Percentiles rank a stretch among this genome's conserved stretches.
Conservation (phyloP, 23 red algal species). For the Gracilaria caudata region DNA sequence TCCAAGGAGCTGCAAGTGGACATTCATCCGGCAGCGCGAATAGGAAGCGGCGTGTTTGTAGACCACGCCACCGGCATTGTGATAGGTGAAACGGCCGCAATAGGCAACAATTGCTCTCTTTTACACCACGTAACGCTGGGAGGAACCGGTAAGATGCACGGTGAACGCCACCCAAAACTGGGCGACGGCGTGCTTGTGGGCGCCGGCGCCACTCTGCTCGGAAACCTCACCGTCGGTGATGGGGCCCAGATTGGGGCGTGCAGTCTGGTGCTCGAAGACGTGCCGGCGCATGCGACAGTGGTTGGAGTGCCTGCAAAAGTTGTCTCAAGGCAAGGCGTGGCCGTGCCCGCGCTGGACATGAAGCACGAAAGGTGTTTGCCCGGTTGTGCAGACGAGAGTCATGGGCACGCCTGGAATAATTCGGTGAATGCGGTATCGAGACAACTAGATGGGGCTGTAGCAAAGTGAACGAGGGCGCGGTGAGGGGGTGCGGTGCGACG, state of each 20-base stretch:
- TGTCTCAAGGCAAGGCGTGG: conserved; percentile 56
- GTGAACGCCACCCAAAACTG: conserved; percentile 85
- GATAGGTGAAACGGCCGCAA: conserved; percentile 93
- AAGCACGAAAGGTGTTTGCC: conserved; percentile 71
- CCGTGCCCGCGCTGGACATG: conserved; percentile 73
- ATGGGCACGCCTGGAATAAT: conserved; percentile 8
- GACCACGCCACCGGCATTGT: conserved; percentile 98
- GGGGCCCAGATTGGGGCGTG: conserved; percentile 88
- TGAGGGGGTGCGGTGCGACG: neutral
- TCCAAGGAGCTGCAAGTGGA: conserved; percentile 95
- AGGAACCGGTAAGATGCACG: conserved; percentile 84
- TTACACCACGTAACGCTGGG: conserved; percentile 97
- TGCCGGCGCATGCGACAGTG: conserved; percentile 76
- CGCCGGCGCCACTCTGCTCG: conserved; percentile 92
- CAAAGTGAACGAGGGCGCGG: neutral
- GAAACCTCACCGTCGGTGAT: conserved; percentile 80
- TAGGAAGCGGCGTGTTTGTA: conserved; percentile 83
- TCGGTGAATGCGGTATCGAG: neutral
- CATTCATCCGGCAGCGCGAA: conserved; percentile 88
- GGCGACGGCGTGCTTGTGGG: conserved; percentile 94
- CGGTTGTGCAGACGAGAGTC: conserved; percentile 32
- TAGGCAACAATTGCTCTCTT: conserved; percentile 86
- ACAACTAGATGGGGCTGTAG: conserved; percentile 1
- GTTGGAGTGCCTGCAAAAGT: conserved; percentile 90
- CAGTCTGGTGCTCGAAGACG: conserved; percentile 82